Evolutionary conservation across 2,329 filamentous ascomycete genomes (phyloP), one percentile per base, ranked within the genome.

Genomic region (Xylariales sp.): DNA sequence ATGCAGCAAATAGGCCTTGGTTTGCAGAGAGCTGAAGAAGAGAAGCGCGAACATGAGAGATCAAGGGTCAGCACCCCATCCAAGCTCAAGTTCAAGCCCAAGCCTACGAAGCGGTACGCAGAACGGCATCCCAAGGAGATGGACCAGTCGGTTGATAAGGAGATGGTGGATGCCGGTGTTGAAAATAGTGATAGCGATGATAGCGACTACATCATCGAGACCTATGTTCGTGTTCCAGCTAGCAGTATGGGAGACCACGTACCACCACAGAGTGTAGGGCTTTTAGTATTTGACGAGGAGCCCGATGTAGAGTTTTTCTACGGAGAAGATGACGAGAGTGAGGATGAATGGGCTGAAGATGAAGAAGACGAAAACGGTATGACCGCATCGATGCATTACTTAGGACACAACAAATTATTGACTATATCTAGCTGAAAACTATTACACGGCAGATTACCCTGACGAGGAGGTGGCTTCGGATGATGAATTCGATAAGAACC

Each of bases 371-470:
- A 90, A 74, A 90, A 91, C 70, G 88, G 88, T 89, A 80, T 81
- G 32, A 39, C 34, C 32, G 5, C 46, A 43, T n/a, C 14, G 14
- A 53, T 55, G 6, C 14, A 48, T 39, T n/a, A 7, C 48, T 43
- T 48, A 18, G 45, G 14, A 12, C 36, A 49, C 30, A 41, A 23
- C 16, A 55, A 45, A 52, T 34, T 67, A 59, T 65, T 68, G 57
- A 69, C 62, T 48, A 30, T 16, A 46, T 48, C 10, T 41, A 90
- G 90, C 92, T 43, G 92, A 94, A 76, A 91, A 93, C 74, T 90
- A 93, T 78, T 93, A 94, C 75, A 89, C 89, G 3, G 90, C 91
- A 62, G 92, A 94, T 77, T 94, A 94, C 72, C 92, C 92, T 0
- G 92, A 94, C 69, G 91, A 94, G 62, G 92, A 94, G 76, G 85